Evolutionary conservation across 148 eudicot species (phyloP).

Genomic region (Gaultheria prostrata): DNA sequence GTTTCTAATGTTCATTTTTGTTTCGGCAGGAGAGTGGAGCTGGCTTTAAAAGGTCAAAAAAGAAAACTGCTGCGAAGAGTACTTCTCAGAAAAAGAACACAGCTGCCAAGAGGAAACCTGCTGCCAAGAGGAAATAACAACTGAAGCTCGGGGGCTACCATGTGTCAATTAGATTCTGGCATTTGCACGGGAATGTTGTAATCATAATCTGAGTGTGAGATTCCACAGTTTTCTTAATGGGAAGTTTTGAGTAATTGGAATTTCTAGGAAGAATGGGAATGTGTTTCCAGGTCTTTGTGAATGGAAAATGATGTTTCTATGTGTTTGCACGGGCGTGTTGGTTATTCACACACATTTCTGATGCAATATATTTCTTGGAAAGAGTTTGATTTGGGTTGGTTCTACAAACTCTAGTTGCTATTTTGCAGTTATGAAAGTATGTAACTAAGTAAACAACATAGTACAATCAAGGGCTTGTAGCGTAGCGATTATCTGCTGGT

Average conservation of each 20-base stretch:
- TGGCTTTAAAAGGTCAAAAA: constrained; percentile 48
- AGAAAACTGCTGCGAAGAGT: constrained; percentile 35
- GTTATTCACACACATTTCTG: no score
- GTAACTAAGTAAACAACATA: no score
- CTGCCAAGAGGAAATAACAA: constrained; percentile 9
- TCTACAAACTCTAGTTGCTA: no score
- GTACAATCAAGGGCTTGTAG: no score
- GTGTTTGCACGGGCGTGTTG: no score
- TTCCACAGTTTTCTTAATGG: neutral
- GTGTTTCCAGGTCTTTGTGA: neutral
- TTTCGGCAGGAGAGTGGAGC: constrained; percentile 61
- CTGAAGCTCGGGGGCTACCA: neutral
- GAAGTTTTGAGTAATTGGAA: neutral
- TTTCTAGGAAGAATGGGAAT: neutral
- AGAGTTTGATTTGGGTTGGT: no score
- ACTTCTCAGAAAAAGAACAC: constrained; percentile 38
- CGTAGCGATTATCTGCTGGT: no score
- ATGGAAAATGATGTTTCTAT: no score
- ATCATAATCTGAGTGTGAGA: neutral
- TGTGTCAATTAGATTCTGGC: neutral
- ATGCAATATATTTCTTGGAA: no score
- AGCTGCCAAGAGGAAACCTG: constrained; percentile 1
- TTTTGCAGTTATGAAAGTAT: no score
- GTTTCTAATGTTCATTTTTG: constrained; percentile 13
- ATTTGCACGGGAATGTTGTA: neutral